A percentile compares a stretch with the other conserved stretches of the same genome.
These are phyloP conservation scores for Yarrowia sp. DNA, from an alignment of 805 yeast species.

Conservation along the genomic window DNA sequence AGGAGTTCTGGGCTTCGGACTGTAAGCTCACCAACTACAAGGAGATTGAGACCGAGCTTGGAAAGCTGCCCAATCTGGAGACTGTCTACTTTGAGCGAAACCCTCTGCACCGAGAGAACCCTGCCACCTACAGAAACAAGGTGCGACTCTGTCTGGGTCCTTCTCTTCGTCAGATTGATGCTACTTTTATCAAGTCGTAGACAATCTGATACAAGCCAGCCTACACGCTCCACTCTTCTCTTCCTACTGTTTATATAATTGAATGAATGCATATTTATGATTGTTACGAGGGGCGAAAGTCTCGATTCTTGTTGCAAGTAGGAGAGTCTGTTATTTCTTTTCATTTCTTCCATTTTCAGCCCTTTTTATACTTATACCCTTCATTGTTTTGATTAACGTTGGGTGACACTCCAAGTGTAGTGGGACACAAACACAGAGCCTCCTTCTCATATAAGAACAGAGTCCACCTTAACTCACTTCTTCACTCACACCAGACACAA, in stretches of 20 bases:
- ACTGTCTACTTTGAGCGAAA: conserved; percentile 95
- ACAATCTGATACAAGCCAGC: too few species aligned
- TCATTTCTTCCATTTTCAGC: neutral
- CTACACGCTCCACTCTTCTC: neutral
- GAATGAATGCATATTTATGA: conserved; percentile 26
- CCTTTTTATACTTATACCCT: neutral
- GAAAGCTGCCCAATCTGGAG: conserved; percentile 67
- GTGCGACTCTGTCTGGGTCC: conserved; percentile 74
- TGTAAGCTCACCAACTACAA: conserved; percentile 73
- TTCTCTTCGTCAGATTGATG: conserved; percentile 83
- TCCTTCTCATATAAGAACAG: neutral
- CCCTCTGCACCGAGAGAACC: conserved; percentile 76
- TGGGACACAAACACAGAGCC: conserved; percentile 11
- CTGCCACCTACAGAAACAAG: conserved; percentile 87
- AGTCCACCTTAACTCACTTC: conserved; percentile 1
- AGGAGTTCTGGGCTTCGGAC: conserved; percentile 93
- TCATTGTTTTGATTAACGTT: neutral
- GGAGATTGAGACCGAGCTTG: conserved; percentile 70
- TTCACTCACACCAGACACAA: conserved; percentile 9
- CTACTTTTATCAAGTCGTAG: conserved; percentile 61
- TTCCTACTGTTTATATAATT: conserved; percentile 3
- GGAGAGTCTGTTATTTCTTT: too few species aligned
- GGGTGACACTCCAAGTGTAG: neutral
- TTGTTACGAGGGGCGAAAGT: too few species aligned
- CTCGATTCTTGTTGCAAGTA: too few species aligned